Evolutionary conservation across 106 monocot genomes (phyloP), one percentile per base, ranked within the genome.

Genomic region (Amphibolis antarctica): DNA sequence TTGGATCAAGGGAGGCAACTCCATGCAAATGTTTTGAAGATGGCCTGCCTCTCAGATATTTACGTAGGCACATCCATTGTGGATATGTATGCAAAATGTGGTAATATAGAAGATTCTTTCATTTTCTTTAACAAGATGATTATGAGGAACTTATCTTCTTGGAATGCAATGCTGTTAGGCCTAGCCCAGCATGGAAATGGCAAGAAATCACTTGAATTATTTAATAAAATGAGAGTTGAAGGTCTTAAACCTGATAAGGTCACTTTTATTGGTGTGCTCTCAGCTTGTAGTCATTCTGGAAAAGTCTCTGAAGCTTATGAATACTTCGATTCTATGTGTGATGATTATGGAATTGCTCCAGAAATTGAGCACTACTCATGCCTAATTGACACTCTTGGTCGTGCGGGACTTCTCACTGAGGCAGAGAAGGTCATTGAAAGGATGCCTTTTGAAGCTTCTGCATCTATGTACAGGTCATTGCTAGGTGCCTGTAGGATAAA

Each of bases 1-100:
- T 42, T 80, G 61, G 77, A 79, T 46, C 82, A 69, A 57, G 89
- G 89, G 27, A 79, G 44, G 65, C 80, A 82, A 60, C 68, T 85
- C 36, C 89, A 89, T 49, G 82, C 84, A 17, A 77, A 66, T 77
- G 69, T 69, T 27, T 46, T 89, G 43, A 89, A 89, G 46, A 54
- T 85, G 48, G 69, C 71, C 10, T 69, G 61, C 43, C 56, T 71
- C 22, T 71, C 57, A 9, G 81, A 84, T 79, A 9, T 77, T 42
- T 84, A 82, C 69, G 84, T 84, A 1, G 76, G 55, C 10, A 88
- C 84, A 24, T 81, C 88, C 24, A 65, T 75, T 17, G 61, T 88
- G 71, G 88, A 88, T 53, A 85, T 85, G 89, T 89, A 89, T 75
- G 79, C 82, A 51, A 89, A 82, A 70, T 89, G 89, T 70, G 89